Percentiles rank a stretch among this genome's conserved stretches.
Evolutionary conservation across 805 yeast species (phyloP).

Genomic region (Maudiozyma serrabonitensis): DNA sequence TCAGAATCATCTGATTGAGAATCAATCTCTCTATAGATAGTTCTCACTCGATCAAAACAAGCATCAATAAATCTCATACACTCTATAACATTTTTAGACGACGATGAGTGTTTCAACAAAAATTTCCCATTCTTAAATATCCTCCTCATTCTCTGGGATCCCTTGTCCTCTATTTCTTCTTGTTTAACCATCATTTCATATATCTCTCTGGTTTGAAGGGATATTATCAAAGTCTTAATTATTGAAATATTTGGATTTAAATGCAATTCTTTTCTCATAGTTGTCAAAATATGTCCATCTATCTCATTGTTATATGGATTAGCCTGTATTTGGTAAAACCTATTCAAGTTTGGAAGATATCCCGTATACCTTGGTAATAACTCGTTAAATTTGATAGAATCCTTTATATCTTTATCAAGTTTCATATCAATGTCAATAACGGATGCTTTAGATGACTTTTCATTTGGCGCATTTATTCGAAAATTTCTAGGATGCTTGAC

Average conservation of each 20-base stretch:
- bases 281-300: conserved; percentile 37
- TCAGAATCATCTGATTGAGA: not conserved
- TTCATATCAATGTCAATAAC: conserved; percentile 20
- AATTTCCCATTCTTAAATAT: conserved; percentile 19
- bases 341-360: conserved; percentile 23
- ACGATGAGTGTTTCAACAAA: conserved; percentile 11
- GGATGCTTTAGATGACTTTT: conserved; percentile 12
- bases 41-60: conserved; percentile 17
- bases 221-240: conserved; percentile 24
- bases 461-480: not conserved
- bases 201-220: conserved; percentile 32
- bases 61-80: conserved; percentile 16
- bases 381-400: conserved; percentile 13
- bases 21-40: conserved; percentile 12
- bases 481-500: conserved; percentile 3
- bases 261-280: conserved; percentile 46
- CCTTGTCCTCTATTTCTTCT: conserved; percentile 7
- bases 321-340: conserved; percentile 38
- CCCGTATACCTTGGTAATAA: conserved; percentile 23
- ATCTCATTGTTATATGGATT: conserved; percentile 43
- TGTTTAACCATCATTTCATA: conserved; percentile 26
- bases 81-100: conserved; percentile 12
- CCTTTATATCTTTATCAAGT: conserved; percentile 1
- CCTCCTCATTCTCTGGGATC: conserved; percentile 18
- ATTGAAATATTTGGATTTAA: conserved; percentile 8